These are phyloP conservation scores for Anisogramma anomala DNA, from an alignment of 2,329 filamentous ascomycete genomes.

Conservation along the genomic window DNA sequence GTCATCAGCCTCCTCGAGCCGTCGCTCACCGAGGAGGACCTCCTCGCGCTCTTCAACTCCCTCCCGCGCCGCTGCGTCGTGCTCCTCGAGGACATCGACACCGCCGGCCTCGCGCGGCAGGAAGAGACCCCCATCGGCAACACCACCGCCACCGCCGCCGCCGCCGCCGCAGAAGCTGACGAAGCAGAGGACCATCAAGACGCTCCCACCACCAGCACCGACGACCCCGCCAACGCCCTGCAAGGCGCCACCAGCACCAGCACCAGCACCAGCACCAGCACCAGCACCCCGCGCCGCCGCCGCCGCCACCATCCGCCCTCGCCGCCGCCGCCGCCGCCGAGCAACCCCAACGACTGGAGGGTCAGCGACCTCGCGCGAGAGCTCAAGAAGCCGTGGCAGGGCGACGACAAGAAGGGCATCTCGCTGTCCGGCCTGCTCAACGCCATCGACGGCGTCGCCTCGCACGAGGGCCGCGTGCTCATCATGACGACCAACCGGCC, in stretches of 20 bases:
- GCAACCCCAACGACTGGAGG: constrained; percentile 23
- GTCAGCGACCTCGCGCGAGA: constrained; percentile 32
- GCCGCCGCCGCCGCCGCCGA: constrained; percentile 3
- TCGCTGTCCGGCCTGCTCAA: constrained; percentile 72
- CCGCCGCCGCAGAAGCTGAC: neutral
- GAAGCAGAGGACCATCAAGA: no score
- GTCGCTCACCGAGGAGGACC: constrained; percentile 49
- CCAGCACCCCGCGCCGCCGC: constrained; percentile 2
- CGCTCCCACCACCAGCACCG: constrained; percentile 13
- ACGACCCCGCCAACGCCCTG: neutral
- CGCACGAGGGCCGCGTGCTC: constrained; percentile 65
- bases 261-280: constrained; percentile 11
- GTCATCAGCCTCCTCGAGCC: constrained; percentile 50
- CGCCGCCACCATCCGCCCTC: constrained; percentile 9
- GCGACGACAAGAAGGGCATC: constrained; percentile 40
- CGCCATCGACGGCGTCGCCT: constrained; percentile 71
- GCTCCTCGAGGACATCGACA: constrained; percentile 58
- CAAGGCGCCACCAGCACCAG: constrained; percentile 12
- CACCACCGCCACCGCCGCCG: constrained; percentile 13
- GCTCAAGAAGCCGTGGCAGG: constrained; percentile 29
- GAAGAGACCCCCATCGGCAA: constrained; percentile 19
- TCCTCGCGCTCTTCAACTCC: constrained; percentile 46
- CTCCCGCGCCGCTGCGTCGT: constrained; percentile 54
- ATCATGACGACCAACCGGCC: constrained; percentile 76
- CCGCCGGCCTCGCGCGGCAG: constrained; percentile 44